Base-by-base conservation (phyloP, 2,329 filamentous ascomycete species). In the Epichloe aotearoae region DNA sequence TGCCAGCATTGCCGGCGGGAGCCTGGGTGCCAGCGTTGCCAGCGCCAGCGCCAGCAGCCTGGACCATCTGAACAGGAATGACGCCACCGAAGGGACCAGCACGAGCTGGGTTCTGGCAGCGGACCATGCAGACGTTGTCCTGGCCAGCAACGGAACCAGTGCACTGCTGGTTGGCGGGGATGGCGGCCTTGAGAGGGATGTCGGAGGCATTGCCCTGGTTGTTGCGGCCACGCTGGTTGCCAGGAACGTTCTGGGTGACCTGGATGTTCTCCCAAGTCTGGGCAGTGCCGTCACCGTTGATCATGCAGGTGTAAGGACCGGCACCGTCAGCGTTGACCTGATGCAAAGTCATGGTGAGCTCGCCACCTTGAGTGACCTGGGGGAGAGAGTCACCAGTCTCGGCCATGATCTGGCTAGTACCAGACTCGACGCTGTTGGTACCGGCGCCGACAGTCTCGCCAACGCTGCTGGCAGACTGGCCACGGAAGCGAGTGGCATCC, bases 291-390 rank as follows among this genome's bases (percentile, higher is more conserved):
- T 80, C 79, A 50, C 70, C 64, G 59, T 82, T 81, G 61, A 84
- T 80, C 72, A 79, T 79, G 68, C 80, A 83, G 6, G 69, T 75
- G 65, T 82, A 84, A 2, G 80, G 80, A 11, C 82, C 82, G 53
- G 77, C 81, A 52, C 82, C 82, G 56, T 85, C 82, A 38, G 71
- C 71, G 65, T 84, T 84, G 62, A 84, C 79, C 63, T 84, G 80
- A 66, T 83, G 81, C 10, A 84, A 69, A 1, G 79, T 83, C 72
- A 84, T 83, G 1, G 52, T 67, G 53, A 84, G 58, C 50, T 71
- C 58, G 51, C 81, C 82, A 46, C 80, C 80, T 0, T 69, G 58
- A 6, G 69, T 71, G 57, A 84, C 67, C 66, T 84, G 80, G 11
- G 11, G 79, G 23, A 84, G 74, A 52, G 66, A 58, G 53, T 65